phyloP scores from a whole-genome alignment of 2,329 filamentous ascomycete genomes.

The Stemphylium beticola region DNA sequence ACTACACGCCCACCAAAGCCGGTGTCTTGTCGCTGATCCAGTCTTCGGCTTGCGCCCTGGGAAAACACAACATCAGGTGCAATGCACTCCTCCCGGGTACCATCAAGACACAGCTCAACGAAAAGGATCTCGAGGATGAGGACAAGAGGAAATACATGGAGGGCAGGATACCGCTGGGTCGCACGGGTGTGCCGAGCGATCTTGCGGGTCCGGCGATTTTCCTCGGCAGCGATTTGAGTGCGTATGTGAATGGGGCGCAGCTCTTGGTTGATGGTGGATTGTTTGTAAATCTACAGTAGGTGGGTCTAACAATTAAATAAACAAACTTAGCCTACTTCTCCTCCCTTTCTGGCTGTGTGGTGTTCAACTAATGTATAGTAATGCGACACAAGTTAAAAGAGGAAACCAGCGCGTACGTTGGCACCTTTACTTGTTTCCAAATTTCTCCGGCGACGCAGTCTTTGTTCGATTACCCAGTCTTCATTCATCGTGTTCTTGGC shows the following conservation, averaged over 20 bases:
- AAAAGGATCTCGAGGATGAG: constrained; percentile 77
- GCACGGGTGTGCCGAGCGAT: constrained; percentile 61
- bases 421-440: no score
- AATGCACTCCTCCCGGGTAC: constrained; percentile 86
- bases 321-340: neutral
- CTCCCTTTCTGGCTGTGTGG: neutral
- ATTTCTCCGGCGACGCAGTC: no score
- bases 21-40: constrained; percentile 83
- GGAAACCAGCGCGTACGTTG: no score
- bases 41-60: constrained; percentile 78
- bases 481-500: no score
- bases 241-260: constrained; percentile 72
- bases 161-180: constrained; percentile 74
- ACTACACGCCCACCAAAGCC: constrained; percentile 88
- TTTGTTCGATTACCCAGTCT: no score
- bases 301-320: neutral
- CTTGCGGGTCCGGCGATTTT: constrained; percentile 85
- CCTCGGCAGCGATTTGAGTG: constrained; percentile 73
- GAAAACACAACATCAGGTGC: constrained; percentile 76
- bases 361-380: no score
- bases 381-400: no score
- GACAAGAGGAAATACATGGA: constrained; percentile 80
- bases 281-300: constrained; percentile 75
- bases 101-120: constrained; percentile 82
- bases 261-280: constrained; percentile 85